Evolutionary conservation across 1,284 basidiomycete genomes (phyloP).

Genomic region (Naganishia sp.): DNA sequence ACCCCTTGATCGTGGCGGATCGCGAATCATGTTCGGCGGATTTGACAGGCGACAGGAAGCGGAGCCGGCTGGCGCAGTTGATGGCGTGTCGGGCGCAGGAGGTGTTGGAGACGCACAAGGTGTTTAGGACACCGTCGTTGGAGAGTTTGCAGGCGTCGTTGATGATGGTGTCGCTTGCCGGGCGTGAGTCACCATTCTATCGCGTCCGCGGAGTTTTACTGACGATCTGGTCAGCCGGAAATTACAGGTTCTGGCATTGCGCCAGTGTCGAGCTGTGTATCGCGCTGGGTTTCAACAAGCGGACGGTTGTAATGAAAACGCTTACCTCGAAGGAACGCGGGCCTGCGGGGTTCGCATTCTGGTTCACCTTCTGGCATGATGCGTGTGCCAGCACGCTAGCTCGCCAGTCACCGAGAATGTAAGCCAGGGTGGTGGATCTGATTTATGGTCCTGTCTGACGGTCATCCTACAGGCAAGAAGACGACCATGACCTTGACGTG

Average conservation of each 20-base stretch:
- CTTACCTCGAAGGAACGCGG: conserved; percentile 12
- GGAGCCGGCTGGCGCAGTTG: conserved; percentile 74
- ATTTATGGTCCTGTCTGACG: too few relatives aligned
- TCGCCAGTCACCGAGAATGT: conserved; percentile 23
- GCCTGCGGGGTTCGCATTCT: conserved; percentile 25
- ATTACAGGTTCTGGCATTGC: conserved; percentile 25
- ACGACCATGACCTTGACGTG: conserved; percentile 59
- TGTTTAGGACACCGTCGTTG: conserved; percentile 72
- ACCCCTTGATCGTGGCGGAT: conserved; percentile 75
- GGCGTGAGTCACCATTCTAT: conserved; percentile 21
- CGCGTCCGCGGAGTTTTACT: neutral
- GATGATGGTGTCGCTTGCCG: conserved; percentile 40
- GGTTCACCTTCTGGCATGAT: conserved; percentile 29
- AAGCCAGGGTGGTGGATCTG: neutral
- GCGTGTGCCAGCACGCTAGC: conserved; percentile 6
- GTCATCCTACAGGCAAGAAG: conserved; percentile 16
- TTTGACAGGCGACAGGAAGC: conserved; percentile 35
- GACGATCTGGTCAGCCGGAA: neutral
- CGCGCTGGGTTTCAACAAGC: conserved; percentile 23
- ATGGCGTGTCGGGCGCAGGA: conserved; percentile 77
- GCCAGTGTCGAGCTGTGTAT: conserved; percentile 20
- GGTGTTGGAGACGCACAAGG: conserved; percentile 79
- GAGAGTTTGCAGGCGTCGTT: conserved; percentile 64
- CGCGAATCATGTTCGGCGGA: conserved; percentile 58
- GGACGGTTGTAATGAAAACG: conserved; percentile 9